Conservation (phyloP, 495 filamentous ascomycete species). For the Lophiotrema nucula region DNA sequence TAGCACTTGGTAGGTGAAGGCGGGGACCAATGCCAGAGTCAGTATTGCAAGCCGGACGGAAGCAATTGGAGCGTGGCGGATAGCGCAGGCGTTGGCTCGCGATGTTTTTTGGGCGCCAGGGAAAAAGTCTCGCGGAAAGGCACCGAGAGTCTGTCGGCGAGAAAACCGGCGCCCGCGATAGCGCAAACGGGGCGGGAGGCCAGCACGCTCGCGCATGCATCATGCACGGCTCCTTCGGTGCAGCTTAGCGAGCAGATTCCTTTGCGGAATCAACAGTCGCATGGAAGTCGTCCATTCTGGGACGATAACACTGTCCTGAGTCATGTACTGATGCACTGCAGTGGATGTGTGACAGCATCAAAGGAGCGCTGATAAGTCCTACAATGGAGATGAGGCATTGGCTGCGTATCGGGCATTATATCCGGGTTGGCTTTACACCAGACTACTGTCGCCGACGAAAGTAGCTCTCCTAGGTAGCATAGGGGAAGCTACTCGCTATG, state of each 20-base stretch:
- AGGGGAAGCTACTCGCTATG: too few relatives aligned
- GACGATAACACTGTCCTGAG: too few relatives aligned
- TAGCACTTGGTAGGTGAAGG: not conserved
- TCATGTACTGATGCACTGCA: too few relatives aligned
- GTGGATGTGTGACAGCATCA: too few relatives aligned
- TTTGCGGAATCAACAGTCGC: too few relatives aligned
- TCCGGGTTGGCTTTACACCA: too few relatives aligned
- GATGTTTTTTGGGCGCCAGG: not conserved
- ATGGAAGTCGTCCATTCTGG: too few relatives aligned
- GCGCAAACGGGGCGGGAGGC: conserved; percentile 10
- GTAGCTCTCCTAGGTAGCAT: too few relatives aligned
- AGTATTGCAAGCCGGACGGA: conserved; percentile 5
- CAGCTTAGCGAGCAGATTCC: not conserved
- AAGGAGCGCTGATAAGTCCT: too few relatives aligned
- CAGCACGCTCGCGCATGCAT: not conserved
- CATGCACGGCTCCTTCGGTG: not conserved
- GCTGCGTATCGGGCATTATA: too few relatives aligned
- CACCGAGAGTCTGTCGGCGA: not conserved
- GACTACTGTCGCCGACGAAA: too few relatives aligned
- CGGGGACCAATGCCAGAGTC: conserved; percentile 16
- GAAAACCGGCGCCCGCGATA: conserved; percentile 18
- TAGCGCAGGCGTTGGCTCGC: conserved; percentile 10
- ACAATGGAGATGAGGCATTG: too few relatives aligned
- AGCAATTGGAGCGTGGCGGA: conserved; percentile 21
- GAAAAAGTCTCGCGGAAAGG: not conserved